Evolutionary conservation across 164 flowering plant genomes (phyloP).

Genomic region (Vitis amurensis): DNA sequence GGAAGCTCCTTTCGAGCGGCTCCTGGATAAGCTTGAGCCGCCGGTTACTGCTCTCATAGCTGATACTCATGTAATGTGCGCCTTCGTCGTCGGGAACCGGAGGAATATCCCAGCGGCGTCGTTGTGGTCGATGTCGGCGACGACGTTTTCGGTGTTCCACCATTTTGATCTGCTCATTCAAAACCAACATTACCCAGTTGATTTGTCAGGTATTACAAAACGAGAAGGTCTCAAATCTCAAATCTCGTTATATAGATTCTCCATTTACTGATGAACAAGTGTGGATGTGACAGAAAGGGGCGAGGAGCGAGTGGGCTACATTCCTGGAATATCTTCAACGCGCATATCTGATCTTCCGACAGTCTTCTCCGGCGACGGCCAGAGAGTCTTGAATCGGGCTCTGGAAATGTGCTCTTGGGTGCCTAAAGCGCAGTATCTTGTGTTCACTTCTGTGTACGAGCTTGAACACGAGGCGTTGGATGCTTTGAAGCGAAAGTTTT

Average conservation of each 20-base stretch:
- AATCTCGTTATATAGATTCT: too few species aligned
- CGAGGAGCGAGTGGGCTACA: constrained; percentile 31
- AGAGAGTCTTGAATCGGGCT: neutral
- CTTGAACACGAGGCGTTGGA: constrained; percentile 35
- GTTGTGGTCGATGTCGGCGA: constrained; percentile 25
- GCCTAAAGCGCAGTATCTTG: constrained; percentile 33
- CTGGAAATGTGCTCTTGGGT: constrained; percentile 9
- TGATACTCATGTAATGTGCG: constrained; percentile 2
- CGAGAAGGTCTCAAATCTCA: too few species aligned
- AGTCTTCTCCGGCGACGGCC: constrained; percentile 7
- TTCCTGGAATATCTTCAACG: constrained; percentile 43
- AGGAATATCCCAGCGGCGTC: constrained; percentile 46
- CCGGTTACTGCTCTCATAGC: constrained; percentile 3
- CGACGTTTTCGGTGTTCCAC: constrained; percentile 19
- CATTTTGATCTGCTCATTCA: constrained; percentile 21
- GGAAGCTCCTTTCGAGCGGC: constrained; percentile 15
- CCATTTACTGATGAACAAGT: too few species aligned
- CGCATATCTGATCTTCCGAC: constrained; percentile 32
- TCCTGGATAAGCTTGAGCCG: constrained; percentile 11
- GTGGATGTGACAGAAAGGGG: constrained; percentile 23
- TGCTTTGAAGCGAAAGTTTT: constrained; percentile 17
- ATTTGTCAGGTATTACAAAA: constrained; percentile 14
- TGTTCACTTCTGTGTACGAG: constrained; percentile 35
- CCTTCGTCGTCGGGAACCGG: constrained; percentile 18
- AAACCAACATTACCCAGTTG: constrained; percentile 16